These are phyloP conservation scores for Spongispora temasekensis DNA, from an alignment of 1,284 basidiomycete genomes.

Conservation along the genomic window DNA sequence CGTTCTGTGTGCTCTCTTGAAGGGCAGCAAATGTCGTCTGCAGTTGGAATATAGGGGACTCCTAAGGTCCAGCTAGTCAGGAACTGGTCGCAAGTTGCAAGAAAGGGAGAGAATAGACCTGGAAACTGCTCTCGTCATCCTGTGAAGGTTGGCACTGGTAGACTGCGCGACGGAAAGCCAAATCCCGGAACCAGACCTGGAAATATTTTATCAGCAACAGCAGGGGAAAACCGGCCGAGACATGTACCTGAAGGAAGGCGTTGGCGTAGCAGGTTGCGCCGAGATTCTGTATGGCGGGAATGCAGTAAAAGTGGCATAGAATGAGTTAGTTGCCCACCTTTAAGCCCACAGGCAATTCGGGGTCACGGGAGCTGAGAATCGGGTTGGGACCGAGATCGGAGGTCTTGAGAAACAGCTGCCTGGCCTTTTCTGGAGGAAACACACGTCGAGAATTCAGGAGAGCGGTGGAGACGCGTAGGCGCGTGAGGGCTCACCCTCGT, in stretches of 20 bases:
- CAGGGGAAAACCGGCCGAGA: constrained; percentile 1
- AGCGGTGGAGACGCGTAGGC: constrained; percentile 18
- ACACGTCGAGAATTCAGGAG: constrained; percentile 12
- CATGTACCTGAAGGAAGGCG: constrained; percentile 79
- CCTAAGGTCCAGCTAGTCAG: constrained; percentile 40
- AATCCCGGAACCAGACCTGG: constrained; percentile 65
- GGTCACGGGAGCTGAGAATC: constrained; percentile 46
- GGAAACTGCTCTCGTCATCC: constrained; percentile 52
- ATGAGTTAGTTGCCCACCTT: constrained; percentile 47
- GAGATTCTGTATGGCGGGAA: constrained; percentile 61
- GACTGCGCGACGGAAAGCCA: constrained; percentile 59
- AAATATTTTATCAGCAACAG: constrained; percentile 6
- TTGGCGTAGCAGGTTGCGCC: constrained; percentile 95
- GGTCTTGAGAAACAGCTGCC: constrained; percentile 53
- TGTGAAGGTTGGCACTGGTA: constrained; percentile 47
- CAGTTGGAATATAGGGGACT: constrained; percentile 72
- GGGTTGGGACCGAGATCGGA: constrained; percentile 59
- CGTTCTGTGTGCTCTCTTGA: constrained; percentile 65
- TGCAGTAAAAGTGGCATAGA: neutral
- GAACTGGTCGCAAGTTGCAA: constrained; percentile 2
- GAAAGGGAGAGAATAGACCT: constrained; percentile 40
- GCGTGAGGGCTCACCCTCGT: constrained; percentile 47
- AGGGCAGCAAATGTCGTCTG: constrained; percentile 82
- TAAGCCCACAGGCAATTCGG: constrained; percentile 74
- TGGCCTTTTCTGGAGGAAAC: constrained; percentile 47